These are phyloP conservation scores for Ammopiptanthus mongolicus DNA, from an alignment of 306 rosid genomes.

Conservation along the genomic window DNA sequence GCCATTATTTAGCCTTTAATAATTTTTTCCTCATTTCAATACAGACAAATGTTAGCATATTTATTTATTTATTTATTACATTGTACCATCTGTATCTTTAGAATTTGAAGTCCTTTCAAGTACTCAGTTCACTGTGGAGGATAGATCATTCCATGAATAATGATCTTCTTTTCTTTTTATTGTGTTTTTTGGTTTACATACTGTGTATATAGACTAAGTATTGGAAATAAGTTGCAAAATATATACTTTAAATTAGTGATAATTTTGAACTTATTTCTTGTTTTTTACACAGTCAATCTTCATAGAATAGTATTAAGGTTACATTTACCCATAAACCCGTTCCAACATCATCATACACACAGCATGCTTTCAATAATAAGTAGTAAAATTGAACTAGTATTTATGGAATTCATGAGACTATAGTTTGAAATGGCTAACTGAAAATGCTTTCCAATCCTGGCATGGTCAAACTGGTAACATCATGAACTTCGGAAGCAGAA, in stretches of 20 bases:
- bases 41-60: slow-evolving; percentile 15
- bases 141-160: slow-evolving; percentile 20
- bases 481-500: slow-evolving; percentile 29
- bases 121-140: not conserved
- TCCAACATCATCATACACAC: not conserved
- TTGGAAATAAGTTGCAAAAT: not conserved
- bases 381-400: not conserved
- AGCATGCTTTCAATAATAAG: not conserved
- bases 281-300: not conserved
- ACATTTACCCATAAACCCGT: not conserved
- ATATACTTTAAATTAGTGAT: not conserved
- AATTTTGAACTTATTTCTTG: not conserved
- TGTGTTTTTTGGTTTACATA: slow-evolving; percentile 5
- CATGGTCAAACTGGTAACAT: not conserved
- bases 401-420: not conserved
- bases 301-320: not conserved
- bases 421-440: slow-evolving; percentile 9
- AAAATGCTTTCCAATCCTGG: slow-evolving; percentile 22
- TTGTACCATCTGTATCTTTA: not conserved
- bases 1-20: not conserved
- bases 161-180: not conserved
- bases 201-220: slow-evolving; percentile 15
- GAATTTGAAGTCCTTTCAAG: not conserved
- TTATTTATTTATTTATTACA: slow-evolving; percentile 5
- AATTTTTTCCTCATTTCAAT: slow-evolving; percentile 12